Evolutionary conservation across 2,329 filamentous ascomycete genomes (phyloP), one percentile per base, ranked within the genome.

Genomic region (Ceratocystis colombiana): DNA sequence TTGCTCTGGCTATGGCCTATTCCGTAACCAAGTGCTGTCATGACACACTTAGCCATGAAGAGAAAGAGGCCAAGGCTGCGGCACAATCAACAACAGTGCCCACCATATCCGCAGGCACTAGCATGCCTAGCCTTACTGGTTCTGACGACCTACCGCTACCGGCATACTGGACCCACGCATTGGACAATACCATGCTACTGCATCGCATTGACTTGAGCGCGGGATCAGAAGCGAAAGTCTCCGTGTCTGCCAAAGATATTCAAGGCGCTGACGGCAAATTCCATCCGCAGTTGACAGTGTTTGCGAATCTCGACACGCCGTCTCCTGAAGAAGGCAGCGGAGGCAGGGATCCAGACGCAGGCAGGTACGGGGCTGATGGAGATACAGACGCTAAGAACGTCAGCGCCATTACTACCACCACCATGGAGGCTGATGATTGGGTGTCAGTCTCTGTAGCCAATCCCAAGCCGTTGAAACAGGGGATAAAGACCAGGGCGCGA

Each of bases 1-100:
- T 83, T 7, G 73, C 75, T 66, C 76, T 76, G 20, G 77, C 79
- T 12, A 74, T 77, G 6, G 70, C 75, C 28, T 79, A 76, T 57
- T 73, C 74, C 53, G 72, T 82, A 2, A 72, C 76, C 0, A 71
- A 76, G 8, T 73, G 74, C 65, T 72, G 73, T 61, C 70, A 77
- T 37, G 69, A 71, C 25, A 68, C 69, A 41, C 70, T 75, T 17
- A 0, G 46, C 3, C 48, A 64, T 2, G 41, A 64, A 41, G 66
- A 68, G 5, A 57, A 45, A 45, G 46, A 53, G 28, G 7, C n/a
- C 7, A 53, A 55, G 12, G n/a, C 55, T 28, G 17, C 7, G 30
- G 25, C 30, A 8, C n/a, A 5, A 17, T 17, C 28, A 57, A 17
- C 17, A 15, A 8, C 50, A 25, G 50, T 55, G 50, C 8, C 25